A percentile compares a stretch with the other conserved stretches of the same genome.
Conservation (phyloP, 352 stramenopile species). For the Globisporangium paroecandrum region DNA sequence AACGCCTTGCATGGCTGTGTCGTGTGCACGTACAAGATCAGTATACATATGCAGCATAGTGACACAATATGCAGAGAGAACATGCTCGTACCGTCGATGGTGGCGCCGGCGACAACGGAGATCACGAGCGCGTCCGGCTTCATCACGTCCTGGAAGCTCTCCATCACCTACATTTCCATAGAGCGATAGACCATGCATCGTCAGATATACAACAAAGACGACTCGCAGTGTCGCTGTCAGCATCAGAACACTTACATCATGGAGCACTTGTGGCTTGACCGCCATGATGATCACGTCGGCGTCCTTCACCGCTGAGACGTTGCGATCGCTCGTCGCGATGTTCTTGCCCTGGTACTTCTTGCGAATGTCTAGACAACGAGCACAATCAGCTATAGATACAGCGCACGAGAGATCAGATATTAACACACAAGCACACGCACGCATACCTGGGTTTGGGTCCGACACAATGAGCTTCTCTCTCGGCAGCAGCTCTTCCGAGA, state of each 20-base stretch:
- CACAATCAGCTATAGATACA: background rate
- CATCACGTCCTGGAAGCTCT: constrained; percentile 57
- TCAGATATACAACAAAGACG: background rate
- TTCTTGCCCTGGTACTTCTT: constrained; percentile 57
- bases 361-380: constrained; percentile 38
- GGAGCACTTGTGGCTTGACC: constrained; percentile 94
- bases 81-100: constrained; percentile 44
- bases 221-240: too few relatives aligned
- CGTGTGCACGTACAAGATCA: background rate
- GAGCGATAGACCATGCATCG: background rate
- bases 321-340: constrained; percentile 61
- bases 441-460: constrained; percentile 62
- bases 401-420: background rate
- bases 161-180: constrained; percentile 37
- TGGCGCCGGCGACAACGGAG: constrained; percentile 82
- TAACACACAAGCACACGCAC: background rate
- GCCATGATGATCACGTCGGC: constrained; percentile 92
- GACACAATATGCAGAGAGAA: background rate
- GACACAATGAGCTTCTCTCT: constrained; percentile 75
- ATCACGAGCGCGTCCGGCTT: constrained; percentile 65
- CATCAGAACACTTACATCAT: constrained; percentile 41
- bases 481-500: constrained; percentile 62
- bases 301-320: constrained; percentile 56
- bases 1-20: constrained; percentile 43
- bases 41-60: background rate